Evolutionary conservation across 106 monocot species (phyloP).

Genomic region (Amphibolis antarctica): DNA sequence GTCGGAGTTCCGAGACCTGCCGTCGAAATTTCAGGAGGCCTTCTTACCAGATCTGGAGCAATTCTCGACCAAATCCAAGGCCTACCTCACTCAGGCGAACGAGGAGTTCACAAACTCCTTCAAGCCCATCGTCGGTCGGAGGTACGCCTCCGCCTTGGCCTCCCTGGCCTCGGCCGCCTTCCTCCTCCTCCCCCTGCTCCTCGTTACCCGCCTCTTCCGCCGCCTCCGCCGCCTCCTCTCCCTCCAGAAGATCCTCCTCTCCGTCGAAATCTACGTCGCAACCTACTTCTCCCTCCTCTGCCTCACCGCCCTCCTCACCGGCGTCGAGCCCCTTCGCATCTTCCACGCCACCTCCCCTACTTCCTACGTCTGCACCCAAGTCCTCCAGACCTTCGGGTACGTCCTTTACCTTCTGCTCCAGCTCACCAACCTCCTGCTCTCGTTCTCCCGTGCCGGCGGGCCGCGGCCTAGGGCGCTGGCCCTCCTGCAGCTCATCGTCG

Average conservation of each 20-base stretch:
- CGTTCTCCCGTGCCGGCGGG: slow-evolving; percentile 18
- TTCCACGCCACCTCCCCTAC: slow-evolving; percentile 58
- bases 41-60: slow-evolving; percentile 58
- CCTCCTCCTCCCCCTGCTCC: slow-evolving; percentile 41
- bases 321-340: slow-evolving; percentile 65
- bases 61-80: slow-evolving; percentile 59
- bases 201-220: slow-evolving; percentile 31
- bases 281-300: slow-evolving; percentile 75
- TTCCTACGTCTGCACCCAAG: slow-evolving; percentile 61
- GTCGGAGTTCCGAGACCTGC: slow-evolving; percentile 71
- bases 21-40: slow-evolving; percentile 43
- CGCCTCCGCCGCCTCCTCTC: slow-evolving; percentile 26
- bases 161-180: slow-evolving; percentile 32
- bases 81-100: slow-evolving; percentile 59
- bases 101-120: slow-evolving; percentile 35
- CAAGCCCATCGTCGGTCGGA: slow-evolving; percentile 52
- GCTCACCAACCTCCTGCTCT: slow-evolving; percentile 31
- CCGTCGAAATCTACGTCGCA: slow-evolving; percentile 58
- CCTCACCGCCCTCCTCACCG: slow-evolving; percentile 37
- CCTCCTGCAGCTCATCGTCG: slow-evolving; percentile 25
- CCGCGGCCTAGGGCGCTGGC: slow-evolving; percentile 10
- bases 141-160: slow-evolving; percentile 50
- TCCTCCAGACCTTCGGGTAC: slow-evolving; percentile 58
- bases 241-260: slow-evolving; percentile 36
- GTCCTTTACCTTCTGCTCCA: slow-evolving; percentile 39